phyloP scores from a whole-genome alignment of 208 protist genomes.

The Hexamita inflata region DNA sequence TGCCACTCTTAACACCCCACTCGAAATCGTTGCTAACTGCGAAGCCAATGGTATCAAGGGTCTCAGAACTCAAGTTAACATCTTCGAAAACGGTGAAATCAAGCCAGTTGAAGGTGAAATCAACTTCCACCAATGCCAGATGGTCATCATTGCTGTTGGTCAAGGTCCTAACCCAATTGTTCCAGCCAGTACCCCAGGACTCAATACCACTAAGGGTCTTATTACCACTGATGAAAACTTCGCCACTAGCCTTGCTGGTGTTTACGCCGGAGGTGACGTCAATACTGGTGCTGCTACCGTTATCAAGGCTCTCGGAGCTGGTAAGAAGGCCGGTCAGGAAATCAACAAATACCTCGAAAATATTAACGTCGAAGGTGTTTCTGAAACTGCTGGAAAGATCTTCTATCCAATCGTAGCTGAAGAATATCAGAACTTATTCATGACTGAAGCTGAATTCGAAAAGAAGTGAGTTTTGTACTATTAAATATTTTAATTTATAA shows the following conservation, averaged over 20 bases:
- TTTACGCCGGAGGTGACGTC: conserved; percentile 25
- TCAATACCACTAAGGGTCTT: conserved; percentile 1
- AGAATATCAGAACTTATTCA: too few relatives aligned
- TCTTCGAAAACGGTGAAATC: background rate
- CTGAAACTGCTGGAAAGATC: too few relatives aligned
- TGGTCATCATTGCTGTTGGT: conserved; percentile 25
- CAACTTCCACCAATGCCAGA: background rate
- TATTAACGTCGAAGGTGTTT: too few relatives aligned
- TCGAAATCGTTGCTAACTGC: conserved; percentile 20
- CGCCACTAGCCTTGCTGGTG: conserved; percentile 5
- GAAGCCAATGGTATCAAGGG: conserved; percentile 20
- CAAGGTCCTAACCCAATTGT: conserved; percentile 22
- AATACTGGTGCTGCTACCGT: conserved; percentile 27
- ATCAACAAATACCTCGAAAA: conserved; percentile 24
- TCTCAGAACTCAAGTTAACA: background rate
- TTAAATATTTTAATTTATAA: too few relatives aligned
- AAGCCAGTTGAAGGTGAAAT: background rate
- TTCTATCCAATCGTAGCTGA: too few relatives aligned
- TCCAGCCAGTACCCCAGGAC: background rate
- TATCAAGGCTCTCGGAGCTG: conserved; percentile 32
- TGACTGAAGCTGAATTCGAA: too few relatives aligned
- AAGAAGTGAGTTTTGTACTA: too few relatives aligned
- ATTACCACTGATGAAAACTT: conserved; percentile 25
- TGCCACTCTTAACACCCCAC: background rate
- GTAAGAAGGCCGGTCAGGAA: background rate